Conservation (phyloP, 306 rosid genomes). For the Arachis stenosperma region DNA sequence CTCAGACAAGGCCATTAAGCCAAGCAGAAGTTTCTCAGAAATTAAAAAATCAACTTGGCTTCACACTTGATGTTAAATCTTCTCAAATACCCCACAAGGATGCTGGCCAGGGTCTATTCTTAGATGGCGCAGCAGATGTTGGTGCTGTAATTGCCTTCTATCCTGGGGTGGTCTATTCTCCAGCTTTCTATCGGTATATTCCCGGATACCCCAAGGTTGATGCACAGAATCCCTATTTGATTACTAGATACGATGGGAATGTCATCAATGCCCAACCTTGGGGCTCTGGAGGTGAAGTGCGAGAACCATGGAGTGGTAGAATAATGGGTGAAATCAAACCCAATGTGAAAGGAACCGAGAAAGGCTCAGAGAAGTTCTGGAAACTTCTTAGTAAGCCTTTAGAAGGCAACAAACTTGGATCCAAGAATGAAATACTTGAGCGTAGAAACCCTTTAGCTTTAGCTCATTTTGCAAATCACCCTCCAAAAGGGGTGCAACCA, state of each 20-base stretch:
- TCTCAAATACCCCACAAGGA: constrained; percentile 78
- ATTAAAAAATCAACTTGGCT: constrained; percentile 71
- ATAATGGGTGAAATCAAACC: constrained; percentile 38
- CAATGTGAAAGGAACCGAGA: constrained; percentile 47
- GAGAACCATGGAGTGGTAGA: constrained; percentile 64
- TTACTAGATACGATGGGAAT: constrained; percentile 80
- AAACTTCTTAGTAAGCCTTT: constrained; percentile 77
- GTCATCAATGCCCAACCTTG: constrained; percentile 89
- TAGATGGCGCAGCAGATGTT: constrained; percentile 73
- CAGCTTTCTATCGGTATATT: constrained; percentile 81
- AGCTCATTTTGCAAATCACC: constrained; percentile 92
- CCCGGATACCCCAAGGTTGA: constrained; percentile 91
- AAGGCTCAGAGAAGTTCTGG: constrained; percentile 72
- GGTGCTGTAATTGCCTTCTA: constrained; percentile 83
- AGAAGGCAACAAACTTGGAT: constrained; percentile 54
- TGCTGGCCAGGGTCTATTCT: constrained; percentile 78
- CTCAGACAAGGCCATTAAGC: constrained; percentile 60
- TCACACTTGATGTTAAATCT: constrained; percentile 68
- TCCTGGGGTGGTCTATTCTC: constrained; percentile 84
- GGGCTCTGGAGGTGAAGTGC: constrained; percentile 72
- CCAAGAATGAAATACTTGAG: constrained; percentile 59
- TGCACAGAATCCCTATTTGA: constrained; percentile 78
- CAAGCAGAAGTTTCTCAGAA: constrained; percentile 64
- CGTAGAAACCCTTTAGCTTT: constrained; percentile 87
- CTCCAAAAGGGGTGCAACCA: constrained; percentile 72